These are phyloP conservation scores for Colletotrichum liriopes DNA, from an alignment of 2,329 filamentous ascomycete genomes.

Conservation along the genomic window DNA sequence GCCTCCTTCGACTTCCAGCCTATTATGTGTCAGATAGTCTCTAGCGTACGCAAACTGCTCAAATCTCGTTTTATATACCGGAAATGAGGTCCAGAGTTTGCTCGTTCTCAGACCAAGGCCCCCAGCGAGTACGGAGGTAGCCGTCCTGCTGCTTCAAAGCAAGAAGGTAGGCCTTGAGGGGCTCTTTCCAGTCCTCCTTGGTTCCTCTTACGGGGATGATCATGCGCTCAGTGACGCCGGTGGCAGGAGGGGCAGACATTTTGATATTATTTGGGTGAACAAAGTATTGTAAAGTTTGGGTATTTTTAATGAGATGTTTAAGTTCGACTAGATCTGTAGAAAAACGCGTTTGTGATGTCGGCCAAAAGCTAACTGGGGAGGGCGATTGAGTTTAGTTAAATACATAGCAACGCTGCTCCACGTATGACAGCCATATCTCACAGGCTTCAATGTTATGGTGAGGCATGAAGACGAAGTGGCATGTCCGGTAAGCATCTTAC, in stretches of 20 bases:
- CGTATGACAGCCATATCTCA: background rate
- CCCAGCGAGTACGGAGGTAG: constrained; percentile 38
- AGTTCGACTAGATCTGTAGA: background rate
- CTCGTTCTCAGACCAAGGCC: constrained; percentile 37
- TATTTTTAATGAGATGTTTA: background rate
- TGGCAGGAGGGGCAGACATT: constrained; percentile 25
- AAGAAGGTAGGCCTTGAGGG: constrained; percentile 36
- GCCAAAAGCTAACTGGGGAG: background rate
- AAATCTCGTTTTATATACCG: background rate
- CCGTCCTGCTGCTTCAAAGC: constrained; percentile 32
- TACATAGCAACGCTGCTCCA: background rate
- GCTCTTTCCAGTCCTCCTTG: constrained; percentile 37
- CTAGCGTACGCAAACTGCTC: fast-evolving
- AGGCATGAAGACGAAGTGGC: background rate
- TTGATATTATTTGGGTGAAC: background rate
- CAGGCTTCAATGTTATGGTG: no score
- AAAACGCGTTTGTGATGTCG: background rate
- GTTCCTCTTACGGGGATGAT: constrained; percentile 32
- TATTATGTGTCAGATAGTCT: background rate
- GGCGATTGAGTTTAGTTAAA: background rate
- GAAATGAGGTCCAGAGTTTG: constrained; percentile 34
- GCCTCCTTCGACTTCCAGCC: constrained; percentile 37
- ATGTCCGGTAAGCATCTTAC: constrained; percentile 5
- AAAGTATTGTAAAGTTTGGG: background rate
- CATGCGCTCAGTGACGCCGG: constrained; percentile 34